These are phyloP conservation scores for Teunomyces atbi DNA, from an alignment of 805 yeast genomes.

Conservation along the genomic window DNA sequence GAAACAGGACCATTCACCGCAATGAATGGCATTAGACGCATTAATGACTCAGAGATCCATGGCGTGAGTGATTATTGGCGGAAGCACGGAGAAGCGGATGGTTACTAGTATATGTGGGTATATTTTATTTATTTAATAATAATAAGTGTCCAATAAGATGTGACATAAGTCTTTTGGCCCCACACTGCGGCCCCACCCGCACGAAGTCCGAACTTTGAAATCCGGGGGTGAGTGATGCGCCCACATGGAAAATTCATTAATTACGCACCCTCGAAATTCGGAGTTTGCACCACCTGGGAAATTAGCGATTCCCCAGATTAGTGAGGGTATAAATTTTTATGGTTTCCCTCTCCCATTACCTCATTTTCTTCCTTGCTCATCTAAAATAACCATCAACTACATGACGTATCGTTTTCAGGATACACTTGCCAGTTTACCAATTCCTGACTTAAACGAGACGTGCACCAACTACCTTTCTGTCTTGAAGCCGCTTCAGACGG, in stretches of 20 bases:
- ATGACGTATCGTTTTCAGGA: conserved; percentile 59
- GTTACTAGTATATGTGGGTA: conserved; percentile 35
- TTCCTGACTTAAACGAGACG: conserved; percentile 71
- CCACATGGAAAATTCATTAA: not conserved
- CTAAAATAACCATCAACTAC: not conserved
- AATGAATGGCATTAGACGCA: conserved; percentile 49
- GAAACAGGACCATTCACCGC: conserved; percentile 40
- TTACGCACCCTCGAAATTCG: conserved; percentile 2
- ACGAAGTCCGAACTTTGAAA: not conserved
- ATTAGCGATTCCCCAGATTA: conserved; percentile 6
- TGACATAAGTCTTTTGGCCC: not conserved
- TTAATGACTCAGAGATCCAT: conserved; percentile 41
- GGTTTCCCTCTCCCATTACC: not conserved
- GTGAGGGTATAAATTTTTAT: not conserved
- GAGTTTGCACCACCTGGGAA: conserved; percentile 3
- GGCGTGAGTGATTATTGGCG: conserved; percentile 94
- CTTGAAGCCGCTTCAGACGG: conserved; percentile 79
- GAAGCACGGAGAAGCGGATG: conserved; percentile 72
- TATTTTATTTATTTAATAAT: not conserved
- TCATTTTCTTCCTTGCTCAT: not conserved
- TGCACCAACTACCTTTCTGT: conserved; percentile 63
- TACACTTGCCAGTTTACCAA: conserved; percentile 65
- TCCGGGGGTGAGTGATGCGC: not conserved
- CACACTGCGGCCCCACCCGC: conserved; percentile 1
- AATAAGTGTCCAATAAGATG: not conserved